Base-by-base conservation (phyloP, 345 rosid species). In the Fremontodendron californicum region DNA sequence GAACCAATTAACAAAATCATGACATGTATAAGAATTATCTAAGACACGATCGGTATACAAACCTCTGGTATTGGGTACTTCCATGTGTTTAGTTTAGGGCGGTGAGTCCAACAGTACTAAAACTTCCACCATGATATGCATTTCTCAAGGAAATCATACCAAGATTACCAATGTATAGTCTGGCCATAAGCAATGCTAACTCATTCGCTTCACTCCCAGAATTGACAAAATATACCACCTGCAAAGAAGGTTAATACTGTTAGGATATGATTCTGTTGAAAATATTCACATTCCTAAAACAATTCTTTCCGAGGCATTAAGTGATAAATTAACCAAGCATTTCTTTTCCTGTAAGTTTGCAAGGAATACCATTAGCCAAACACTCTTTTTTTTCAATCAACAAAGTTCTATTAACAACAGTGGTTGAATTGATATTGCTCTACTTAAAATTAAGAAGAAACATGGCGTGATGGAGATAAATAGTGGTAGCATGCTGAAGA, bases 131-230 rank as follows among this genome's bases (percentile, higher is more conserved):
- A 62, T 96, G 99, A 88, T 90, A 96, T 40, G 97, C 95, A 87
- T 94, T 96, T 85, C 98, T 87, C 83, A 94, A 80, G 8, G 97
- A 90, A 81, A 96, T 90, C 94, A 92, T 91, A 72, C 90, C 94
- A 58, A 93, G 98, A 81, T 87, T 90, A 71, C 97, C 91, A 35
- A 87, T 86, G 75, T 89, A 88, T 29, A 96, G 86, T 85, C 99
- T 89, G 61, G 97, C 98, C 99, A 96, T 94, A 83, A 94, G 82
- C 97, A 88, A 90, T 3, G 99, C 97, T 52, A 94, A 61, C 78
- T 94, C 99, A 87, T 96, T 96, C 25, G 99, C 99, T 84, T 94
- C 95, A 1, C 94, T 85, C 76, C 98, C 99, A 65, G 98, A 96
- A 85, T 92, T 96, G 4, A 96, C 95, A 80, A 96, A 90, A 83